These are phyloP conservation scores for Kodamaea jinghongensis DNA, from an alignment of 805 yeast genomes.

Conservation along the genomic window DNA sequence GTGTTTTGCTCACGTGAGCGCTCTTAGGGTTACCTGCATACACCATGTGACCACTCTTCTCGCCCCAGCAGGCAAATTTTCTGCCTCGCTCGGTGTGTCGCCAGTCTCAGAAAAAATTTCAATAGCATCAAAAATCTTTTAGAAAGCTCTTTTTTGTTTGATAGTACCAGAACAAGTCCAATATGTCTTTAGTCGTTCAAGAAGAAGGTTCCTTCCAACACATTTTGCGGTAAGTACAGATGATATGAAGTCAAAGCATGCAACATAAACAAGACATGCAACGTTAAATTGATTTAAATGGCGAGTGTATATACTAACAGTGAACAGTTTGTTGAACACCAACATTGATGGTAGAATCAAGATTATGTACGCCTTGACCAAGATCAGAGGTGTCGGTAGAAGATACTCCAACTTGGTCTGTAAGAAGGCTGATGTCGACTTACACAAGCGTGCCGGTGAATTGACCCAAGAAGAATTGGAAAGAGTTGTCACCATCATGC, in stretches of 20 bases:
- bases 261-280: background rate
- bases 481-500: slow-evolving; percentile 99
- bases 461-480: slow-evolving; percentile 99
- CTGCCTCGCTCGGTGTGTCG: background rate
- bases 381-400: slow-evolving; percentile 99
- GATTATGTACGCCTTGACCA: slow-evolving; percentile 99
- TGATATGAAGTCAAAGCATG: too few species aligned
- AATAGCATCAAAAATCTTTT: slow-evolving; percentile 15
- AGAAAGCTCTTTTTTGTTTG: slow-evolving; percentile 12
- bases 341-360: slow-evolving; percentile 99
- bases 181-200: slow-evolving; percentile 96
- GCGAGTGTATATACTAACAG: too few species aligned
- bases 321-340: slow-evolving; percentile 92
- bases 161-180: slow-evolving; percentile 26
- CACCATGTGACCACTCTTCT: slow-evolving; percentile 2
- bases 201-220: slow-evolving; percentile 99
- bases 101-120: slow-evolving; percentile 17
- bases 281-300: too few species aligned
- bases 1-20: slow-evolving; percentile 13
- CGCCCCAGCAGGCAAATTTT: background rate
- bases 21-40: slow-evolving; percentile 10
- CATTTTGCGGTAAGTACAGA: slow-evolving; percentile 93
- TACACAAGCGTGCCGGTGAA: slow-evolving; percentile 99
- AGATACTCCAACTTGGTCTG: slow-evolving; percentile 99
- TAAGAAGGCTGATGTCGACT: slow-evolving; percentile 99